A percentile compares a stretch with the other conserved stretches of the same genome.
phyloP scores from a whole-genome alignment of 2,329 filamentous ascomycete species.

The Trichoderma asperellum region DNA sequence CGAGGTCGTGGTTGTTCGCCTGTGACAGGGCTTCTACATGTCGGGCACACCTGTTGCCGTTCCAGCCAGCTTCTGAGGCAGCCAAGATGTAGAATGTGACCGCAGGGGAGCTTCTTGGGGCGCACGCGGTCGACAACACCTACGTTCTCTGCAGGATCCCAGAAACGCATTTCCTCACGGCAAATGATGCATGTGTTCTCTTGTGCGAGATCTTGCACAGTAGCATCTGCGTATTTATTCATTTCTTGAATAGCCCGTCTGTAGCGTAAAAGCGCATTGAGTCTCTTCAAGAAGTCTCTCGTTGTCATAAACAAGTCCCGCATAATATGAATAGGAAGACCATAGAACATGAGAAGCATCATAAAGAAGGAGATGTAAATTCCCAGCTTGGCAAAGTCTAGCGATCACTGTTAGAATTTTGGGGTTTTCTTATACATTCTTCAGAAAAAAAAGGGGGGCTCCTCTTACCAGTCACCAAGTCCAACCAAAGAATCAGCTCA shows the following conservation, averaged over 20 bases:
- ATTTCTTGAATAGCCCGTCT: slow-evolving; percentile 91
- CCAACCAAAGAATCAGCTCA: slow-evolving; percentile 85
- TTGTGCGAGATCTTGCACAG: slow-evolving; percentile 76
- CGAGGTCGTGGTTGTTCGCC: slow-evolving; percentile 37
- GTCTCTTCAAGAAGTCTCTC: slow-evolving; percentile 84
- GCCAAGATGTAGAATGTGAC: slow-evolving; percentile 91
- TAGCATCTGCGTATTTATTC: slow-evolving; percentile 92
- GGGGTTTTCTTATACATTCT: slow-evolving; percentile 28
- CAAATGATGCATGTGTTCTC: slow-evolving; percentile 98
- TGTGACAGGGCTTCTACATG: slow-evolving; percentile 79
- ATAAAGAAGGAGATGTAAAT: slow-evolving; percentile 93
- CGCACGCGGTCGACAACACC: slow-evolving; percentile 81
- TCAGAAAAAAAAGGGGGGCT: neutral
- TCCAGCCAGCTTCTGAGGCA: slow-evolving; percentile 98
- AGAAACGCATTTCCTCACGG: slow-evolving; percentile 90
- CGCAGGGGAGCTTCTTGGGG: slow-evolving; percentile 95
- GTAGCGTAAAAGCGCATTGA: slow-evolving; percentile 88
- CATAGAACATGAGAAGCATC: slow-evolving; percentile 91
- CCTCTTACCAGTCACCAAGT: slow-evolving; percentile 74
- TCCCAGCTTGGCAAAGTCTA: slow-evolving; percentile 86
- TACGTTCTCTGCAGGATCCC: slow-evolving; percentile 61
- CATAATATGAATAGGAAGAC: slow-evolving; percentile 94
- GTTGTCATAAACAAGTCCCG: slow-evolving; percentile 93
- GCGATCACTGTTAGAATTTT: slow-evolving; percentile 10
- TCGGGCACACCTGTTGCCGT: slow-evolving; percentile 95